Evolutionary conservation across 1,284 basidiomycete species (phyloP), one percentile per base, ranked within the genome.

Genomic region (Erythrobasidium hasegawianum): DNA sequence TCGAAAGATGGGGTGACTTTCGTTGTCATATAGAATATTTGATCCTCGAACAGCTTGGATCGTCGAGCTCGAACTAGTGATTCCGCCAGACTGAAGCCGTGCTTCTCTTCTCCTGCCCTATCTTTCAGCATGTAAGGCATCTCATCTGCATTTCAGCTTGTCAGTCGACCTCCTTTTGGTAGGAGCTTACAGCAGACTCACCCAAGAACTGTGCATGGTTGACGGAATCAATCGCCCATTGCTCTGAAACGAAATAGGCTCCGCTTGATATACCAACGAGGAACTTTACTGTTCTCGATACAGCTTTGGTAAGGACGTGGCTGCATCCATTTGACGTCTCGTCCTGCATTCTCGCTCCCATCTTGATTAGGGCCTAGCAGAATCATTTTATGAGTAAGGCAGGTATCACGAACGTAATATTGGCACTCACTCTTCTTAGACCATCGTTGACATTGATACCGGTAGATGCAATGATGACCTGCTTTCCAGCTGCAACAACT

Each of bases 261-360:
- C 81, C 83, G 1, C 77, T 77, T 0, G 86, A 81, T 71, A 91
- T 67, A 10, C 67, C 71, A 83, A 85, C 1, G 0, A 93, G 80
- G 74, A 92, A 87, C 74, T 92, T 93, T 74, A 90, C 87, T 0
- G 89, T 92, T 7, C 89, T 83, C 3, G 86, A 84, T 18, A 91
- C 79, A 29, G 80, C 79, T 45, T 82, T 83, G 10, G 83, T 83
- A 47, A 91, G 76, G 20, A 93, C 80, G 76, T 91, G 87, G 0
- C 88, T 91, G 73, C 87, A 89, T 62, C 89, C 84, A 0, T 77
- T 74, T 0, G 86, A 80, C 53, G 84, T 82, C 1, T 81, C 80
- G 1, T 87, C 88, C 0, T 90, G 76, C 71, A 83, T 84, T 3
- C 76, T 77, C 47, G 83, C 84, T 0, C 87, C 87, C 0, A 90